Percentiles rank a stretch among this genome's conserved stretches.
These are phyloP conservation scores for Dryas drummondii DNA, from an alignment of 306 rosid species.

Conservation along the genomic window DNA sequence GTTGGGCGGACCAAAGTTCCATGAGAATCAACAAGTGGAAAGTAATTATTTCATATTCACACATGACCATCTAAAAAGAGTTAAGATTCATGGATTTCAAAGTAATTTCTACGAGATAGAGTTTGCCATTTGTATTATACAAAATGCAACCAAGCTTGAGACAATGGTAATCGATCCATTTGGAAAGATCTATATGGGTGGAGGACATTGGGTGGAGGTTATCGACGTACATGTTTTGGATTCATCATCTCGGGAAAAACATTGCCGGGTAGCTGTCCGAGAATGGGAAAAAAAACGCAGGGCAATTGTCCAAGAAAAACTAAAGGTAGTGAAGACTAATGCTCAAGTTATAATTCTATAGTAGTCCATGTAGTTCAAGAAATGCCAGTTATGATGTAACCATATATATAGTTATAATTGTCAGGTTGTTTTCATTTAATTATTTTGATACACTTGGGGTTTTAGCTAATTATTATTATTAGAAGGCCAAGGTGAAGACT, in stretches of 20 bases:
- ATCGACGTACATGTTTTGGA: no score
- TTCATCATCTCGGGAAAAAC: no score
- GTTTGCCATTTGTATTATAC: neutral
- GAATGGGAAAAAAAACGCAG: neutral
- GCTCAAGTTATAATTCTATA: neutral
- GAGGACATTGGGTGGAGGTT: neutral
- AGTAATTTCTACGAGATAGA: neutral
- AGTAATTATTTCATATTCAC: neutral
- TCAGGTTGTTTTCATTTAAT: no score
- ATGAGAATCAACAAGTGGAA: neutral
- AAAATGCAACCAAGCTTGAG: neutral
- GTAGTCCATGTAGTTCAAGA: no score
- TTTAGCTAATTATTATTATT: no score
- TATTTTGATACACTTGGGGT: no score
- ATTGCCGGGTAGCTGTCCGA: neutral
- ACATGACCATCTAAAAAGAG: neutral
- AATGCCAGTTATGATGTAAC: no score
- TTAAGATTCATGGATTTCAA: slow-evolving; percentile 3
- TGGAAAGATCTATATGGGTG: neutral
- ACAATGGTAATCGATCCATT: neutral
- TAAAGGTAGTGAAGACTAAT: neutral
- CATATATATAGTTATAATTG: no score
- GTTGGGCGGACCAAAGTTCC: neutral
- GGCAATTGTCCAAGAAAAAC: neutral
- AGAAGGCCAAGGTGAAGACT: no score